phyloP scores from a whole-genome alignment of 768 basidiomycete species.

The Tylopilus balloui region DNA sequence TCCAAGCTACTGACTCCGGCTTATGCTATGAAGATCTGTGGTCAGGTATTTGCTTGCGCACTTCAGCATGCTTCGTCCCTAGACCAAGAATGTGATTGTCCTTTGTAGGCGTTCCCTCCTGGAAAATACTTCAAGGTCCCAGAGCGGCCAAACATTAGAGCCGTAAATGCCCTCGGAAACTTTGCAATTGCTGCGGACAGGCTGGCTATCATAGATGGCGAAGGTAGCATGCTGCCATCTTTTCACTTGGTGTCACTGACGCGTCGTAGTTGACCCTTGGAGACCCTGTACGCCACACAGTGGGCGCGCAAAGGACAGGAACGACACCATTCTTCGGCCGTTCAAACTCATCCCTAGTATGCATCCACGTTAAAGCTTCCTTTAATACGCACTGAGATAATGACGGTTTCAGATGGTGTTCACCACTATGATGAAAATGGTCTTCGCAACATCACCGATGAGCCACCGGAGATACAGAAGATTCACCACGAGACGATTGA shows the following conservation, averaged over 20 bases:
- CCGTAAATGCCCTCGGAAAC: constrained; percentile 81
- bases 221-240: constrained; percentile 42
- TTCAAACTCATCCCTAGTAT: constrained; percentile 84
- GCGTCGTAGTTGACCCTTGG: constrained; percentile 79
- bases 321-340: constrained; percentile 69
- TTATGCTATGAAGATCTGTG: constrained; percentile 67
- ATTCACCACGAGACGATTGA: constrained; percentile 77
- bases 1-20: constrained; percentile 71
- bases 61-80: not conserved
- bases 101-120: constrained; percentile 62
- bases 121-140: constrained; percentile 76
- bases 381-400: not conserved
- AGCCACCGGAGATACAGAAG: constrained; percentile 73
- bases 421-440: constrained; percentile 78
- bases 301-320: constrained; percentile 58
- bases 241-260: not conserved
- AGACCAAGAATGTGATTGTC: not conserved
- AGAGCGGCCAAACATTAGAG: constrained; percentile 67
- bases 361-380: constrained; percentile 22
- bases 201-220: constrained; percentile 85
- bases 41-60: constrained; percentile 40
- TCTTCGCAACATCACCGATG: constrained; percentile 49
- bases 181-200: constrained; percentile 77
- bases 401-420: constrained; percentile 49
- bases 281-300: constrained; percentile 82